Base-by-base conservation (phyloP, 2,329 filamentous ascomycete genomes). In the Xylariaceae sp. region DNA sequence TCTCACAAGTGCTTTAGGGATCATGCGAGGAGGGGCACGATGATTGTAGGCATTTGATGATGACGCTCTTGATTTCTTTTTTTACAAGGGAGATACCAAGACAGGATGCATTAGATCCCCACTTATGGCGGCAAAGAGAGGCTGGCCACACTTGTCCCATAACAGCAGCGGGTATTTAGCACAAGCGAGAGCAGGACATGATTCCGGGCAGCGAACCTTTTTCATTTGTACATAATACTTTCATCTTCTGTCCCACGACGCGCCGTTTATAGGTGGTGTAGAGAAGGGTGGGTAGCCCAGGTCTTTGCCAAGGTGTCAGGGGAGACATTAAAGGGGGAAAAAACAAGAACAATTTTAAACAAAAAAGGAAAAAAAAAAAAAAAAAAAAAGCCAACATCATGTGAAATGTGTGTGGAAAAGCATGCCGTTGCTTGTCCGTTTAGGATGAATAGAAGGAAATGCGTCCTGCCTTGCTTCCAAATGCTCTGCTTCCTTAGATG, bases 161-260 rank as follows among this genome's bases (percentile, higher is more conserved):
- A 50, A 52, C 50, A 53, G 55, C 50, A 34, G 53, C n/a, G 30
- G 42, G 39, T 50, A 51, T 45, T 55, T 37, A 53, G 57, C 54
- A 58, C 58, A 37, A 48, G 42, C 54, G 49, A 54, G 34, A 37
- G 54, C 52, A 53, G 56, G 51, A 53, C n/a, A 59, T 49, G 56
- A 57, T 54, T 35, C 52, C 49, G 53, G 62, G 50, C 42, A 62
- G 56, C 57, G 55, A 50, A 53, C 59, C 58, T 63, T 55, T 45
- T 64, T 64, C 63, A 69, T 59, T 67, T 70, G 68, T 70, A 69
- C 69, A 69, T 70, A 69, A 60, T 59, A 62, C 55, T 66, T 65
- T 67, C 59, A 56, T 59, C 60, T 59, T 60, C 47, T 62, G 60
- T 61, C 59, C 58, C 53, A 30, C 59, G 39, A 53, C 42, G 57